Evolutionary conservation across 768 basidiomycete species (phyloP).

Genomic region (Pleurotus platypus): DNA sequence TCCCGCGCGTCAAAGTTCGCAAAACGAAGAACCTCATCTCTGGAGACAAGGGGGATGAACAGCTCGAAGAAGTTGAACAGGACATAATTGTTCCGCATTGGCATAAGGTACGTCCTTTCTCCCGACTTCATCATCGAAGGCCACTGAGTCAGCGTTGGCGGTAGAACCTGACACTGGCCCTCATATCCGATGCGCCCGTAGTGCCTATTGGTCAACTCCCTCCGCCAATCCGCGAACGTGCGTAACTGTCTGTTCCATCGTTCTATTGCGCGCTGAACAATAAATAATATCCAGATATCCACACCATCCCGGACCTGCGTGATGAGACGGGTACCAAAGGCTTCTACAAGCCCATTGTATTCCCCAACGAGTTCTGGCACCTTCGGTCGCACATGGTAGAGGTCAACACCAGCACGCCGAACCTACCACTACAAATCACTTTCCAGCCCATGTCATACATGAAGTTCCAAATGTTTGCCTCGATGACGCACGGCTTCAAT

Average conservation of each 20-base stretch:
- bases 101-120: constrained; percentile 53
- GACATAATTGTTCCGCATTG: constrained; percentile 81
- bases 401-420: constrained; percentile 79
- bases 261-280: constrained; percentile 3
- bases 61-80: constrained; percentile 41
- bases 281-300: constrained; percentile 47
- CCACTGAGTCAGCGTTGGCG: not conserved
- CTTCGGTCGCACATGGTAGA: constrained; percentile 78
- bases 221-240: constrained; percentile 59
- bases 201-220: constrained; percentile 56
- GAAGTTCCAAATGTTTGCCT: constrained; percentile 85
- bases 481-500: constrained; percentile 83
- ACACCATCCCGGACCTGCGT: constrained; percentile 54
- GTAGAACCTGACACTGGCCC: constrained; percentile 83
- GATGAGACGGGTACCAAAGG: constrained; percentile 65
- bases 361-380: constrained; percentile 95
- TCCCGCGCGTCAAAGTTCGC: constrained; percentile 65
- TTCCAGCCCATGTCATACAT: constrained; percentile 84
- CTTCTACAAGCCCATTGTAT: constrained; percentile 84
- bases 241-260: constrained; percentile 23
- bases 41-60: constrained; percentile 32
- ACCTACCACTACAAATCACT: constrained; percentile 74
- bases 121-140: not conserved
- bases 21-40: constrained; percentile 81
- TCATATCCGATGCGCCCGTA: constrained; percentile 67